Conservation (phyloP, 1,284 basidiomycete species). For the Austroboletus novae-zelandiae region DNA sequence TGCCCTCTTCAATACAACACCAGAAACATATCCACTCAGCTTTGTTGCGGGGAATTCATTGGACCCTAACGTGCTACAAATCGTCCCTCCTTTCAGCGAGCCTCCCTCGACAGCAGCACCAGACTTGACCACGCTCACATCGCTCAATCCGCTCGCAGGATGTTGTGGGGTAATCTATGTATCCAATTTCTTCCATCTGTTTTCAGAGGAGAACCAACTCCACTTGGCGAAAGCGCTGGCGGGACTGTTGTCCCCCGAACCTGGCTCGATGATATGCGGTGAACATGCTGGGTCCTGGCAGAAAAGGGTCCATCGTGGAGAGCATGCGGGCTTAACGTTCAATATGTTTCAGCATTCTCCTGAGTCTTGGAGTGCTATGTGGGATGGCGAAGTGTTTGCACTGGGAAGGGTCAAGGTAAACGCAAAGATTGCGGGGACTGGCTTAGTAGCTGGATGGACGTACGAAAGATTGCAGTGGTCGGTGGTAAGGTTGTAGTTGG, state of each 20-base stretch:
- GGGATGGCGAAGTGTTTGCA: slow-evolving; percentile 32
- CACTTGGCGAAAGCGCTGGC: slow-evolving; percentile 31
- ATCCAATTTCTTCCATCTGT: slow-evolving; percentile 38
- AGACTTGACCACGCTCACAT: slow-evolving; percentile 27
- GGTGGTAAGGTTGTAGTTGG: not conserved
- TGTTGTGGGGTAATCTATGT: slow-evolving; percentile 33
- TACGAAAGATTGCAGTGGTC: not conserved
- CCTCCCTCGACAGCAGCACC: slow-evolving; percentile 9
- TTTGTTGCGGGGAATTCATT: slow-evolving; percentile 38
- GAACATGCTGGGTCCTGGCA: slow-evolving; percentile 16
- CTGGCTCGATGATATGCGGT: slow-evolving; percentile 33
- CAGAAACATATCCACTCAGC: slow-evolving; percentile 29
- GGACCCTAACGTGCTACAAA: slow-evolving; percentile 27
- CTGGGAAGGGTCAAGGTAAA: slow-evolving; percentile 28
- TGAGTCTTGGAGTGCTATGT: slow-evolving; percentile 31
- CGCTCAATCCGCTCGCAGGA: slow-evolving; percentile 35
- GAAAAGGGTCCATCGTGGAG: not conserved
- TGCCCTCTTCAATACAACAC: slow-evolving; percentile 35
- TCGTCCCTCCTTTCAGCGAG: slow-evolving; percentile 15
- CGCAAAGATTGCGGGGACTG: not conserved
- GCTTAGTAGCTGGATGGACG: not conserved
- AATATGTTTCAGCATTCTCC: slow-evolving; percentile 31
- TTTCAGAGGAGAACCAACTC: slow-evolving; percentile 34
- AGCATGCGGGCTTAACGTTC: not conserved
- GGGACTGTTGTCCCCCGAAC: slow-evolving; percentile 30